Base-by-base conservation (phyloP, 768 basidiomycete species). In the Auricularia heimuer region DNA sequence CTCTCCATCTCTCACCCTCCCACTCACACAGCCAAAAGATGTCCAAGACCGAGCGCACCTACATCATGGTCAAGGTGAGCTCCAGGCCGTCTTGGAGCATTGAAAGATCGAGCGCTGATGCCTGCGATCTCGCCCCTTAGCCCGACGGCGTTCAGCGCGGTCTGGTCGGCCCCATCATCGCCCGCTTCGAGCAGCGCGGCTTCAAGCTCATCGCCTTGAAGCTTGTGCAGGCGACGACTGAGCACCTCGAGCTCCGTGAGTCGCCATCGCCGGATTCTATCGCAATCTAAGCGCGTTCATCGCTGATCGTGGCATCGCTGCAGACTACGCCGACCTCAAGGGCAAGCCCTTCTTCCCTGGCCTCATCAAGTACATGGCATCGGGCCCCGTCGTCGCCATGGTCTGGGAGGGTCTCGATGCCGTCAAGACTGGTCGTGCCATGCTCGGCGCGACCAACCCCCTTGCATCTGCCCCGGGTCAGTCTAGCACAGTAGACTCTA, bases 81-180 rank as follows among this genome's bases (percentile, higher is more conserved):
- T 21, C 12, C 39, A 33, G 24, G 10, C 16, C 2, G 4, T 33
- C 34, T 6, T 11, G 42, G 44, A 29, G 6, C 54, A 21, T 63
- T 51, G 54, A 35, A 21, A 54, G 24, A 44, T 67, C 35, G 62
- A 66, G 64, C 64, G 62, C 62, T 51, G 21, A 35, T 61, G 29
- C 39, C 16, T 63, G 18, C 18, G 51, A 21, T 56, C 7, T 29
- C 44, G 61, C 24, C 29, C 21, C 18, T 72, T 76, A 97, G 95
- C 97, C 97, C 72, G 97, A 99, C 80, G 97, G 96, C 77, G 97
- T 99, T 81, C 94, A 98, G 80, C 91, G 97, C 72, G 87, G 83
- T 70, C 90, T 98, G 78, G 82, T 95, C 76, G 96, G 93, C 75
- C 88, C 93, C 81, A 98, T 98, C 86, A 92, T 96, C 78, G 72